phyloP scores from a whole-genome alignment of 2,329 filamentous ascomycete species.

The Didymella keratinophila region DNA sequence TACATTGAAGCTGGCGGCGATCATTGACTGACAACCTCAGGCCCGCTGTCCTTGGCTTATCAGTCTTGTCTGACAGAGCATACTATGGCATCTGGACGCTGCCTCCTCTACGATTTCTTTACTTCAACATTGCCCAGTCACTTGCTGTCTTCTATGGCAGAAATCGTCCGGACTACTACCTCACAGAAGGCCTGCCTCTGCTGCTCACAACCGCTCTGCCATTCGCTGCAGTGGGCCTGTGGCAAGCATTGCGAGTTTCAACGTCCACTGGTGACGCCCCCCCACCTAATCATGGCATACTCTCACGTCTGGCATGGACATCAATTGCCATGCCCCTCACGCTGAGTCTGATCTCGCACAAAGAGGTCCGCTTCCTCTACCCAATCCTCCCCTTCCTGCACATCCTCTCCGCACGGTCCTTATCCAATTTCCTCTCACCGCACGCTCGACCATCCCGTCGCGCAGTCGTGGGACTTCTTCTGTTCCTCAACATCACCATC shows the following conservation, averaged over 20 bases:
- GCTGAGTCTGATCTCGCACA: slow-evolving; percentile 86
- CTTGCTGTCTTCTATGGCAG: slow-evolving; percentile 91
- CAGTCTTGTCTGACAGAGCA: slow-evolving; percentile 72
- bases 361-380: slow-evolving; percentile 97
- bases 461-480: slow-evolving; percentile 58
- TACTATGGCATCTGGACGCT: slow-evolving; percentile 91
- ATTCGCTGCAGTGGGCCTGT: slow-evolving; percentile 73
- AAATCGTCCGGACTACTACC: slow-evolving; percentile 92
- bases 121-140: slow-evolving; percentile 89
- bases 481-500: slow-evolving; percentile 74
- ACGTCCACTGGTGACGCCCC: not conserved
- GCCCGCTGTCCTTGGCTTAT: slow-evolving; percentile 68
- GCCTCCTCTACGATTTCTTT: slow-evolving; percentile 83
- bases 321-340: slow-evolving; percentile 67
- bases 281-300: slow-evolving; percentile 23
- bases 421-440: slow-evolving; percentile 69
- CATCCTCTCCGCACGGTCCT: slow-evolving; percentile 74
- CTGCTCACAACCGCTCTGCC: slow-evolving; percentile 84
- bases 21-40: slow-evolving; percentile 47
- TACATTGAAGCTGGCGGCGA: not conserved
- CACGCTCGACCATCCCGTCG: slow-evolving; percentile 53
- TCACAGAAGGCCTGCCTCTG: slow-evolving; percentile 87
- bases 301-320: slow-evolving; percentile 45
- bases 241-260: slow-evolving; percentile 47
- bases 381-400: slow-evolving; percentile 88